These are phyloP conservation scores for Rhizopogon rudus DNA, from an alignment of 768 basidiomycete genomes.

Conservation along the genomic window DNA sequence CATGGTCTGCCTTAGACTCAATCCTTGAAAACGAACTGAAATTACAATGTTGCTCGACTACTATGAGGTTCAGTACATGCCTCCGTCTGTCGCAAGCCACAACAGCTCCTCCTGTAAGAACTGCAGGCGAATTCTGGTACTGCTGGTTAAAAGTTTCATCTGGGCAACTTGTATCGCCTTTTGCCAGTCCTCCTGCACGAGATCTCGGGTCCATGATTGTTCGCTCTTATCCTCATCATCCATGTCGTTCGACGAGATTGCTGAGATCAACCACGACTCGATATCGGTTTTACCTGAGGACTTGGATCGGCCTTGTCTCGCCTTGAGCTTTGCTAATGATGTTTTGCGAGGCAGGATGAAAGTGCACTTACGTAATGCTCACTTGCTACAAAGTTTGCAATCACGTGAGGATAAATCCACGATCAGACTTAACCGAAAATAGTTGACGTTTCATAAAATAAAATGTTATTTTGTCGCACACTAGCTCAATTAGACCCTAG, in stretches of 20 bases:
- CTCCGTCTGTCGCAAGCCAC: constrained; percentile 51
- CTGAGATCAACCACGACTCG: constrained; percentile 58
- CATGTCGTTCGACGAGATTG: constrained; percentile 24
- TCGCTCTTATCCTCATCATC: constrained; percentile 23
- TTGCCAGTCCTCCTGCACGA: constrained; percentile 51
- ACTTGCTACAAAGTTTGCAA: not conserved
- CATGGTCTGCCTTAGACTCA: constrained; percentile 52
- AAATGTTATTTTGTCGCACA: constrained; percentile 6
- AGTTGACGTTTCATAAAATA: not conserved
- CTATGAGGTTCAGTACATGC: constrained; percentile 31
- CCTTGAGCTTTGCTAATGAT: constrained; percentile 45
- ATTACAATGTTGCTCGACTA: not conserved
- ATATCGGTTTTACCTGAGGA: constrained; percentile 44
- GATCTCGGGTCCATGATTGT: constrained; percentile 48
- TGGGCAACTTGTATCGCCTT: constrained; percentile 51
- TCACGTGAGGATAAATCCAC: not conserved
- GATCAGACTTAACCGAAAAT: not conserved
- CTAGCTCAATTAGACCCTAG: constrained; percentile 3
- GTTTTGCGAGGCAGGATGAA: constrained; percentile 31
- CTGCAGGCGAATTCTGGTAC: constrained; percentile 47
- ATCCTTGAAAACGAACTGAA: constrained; percentile 35
- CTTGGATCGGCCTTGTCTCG: constrained; percentile 35
- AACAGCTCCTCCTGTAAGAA: constrained; percentile 62
- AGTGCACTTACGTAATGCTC: not conserved
- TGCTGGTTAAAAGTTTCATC: constrained; percentile 41